Percentiles rank a stretch among this genome's conserved stretches.
Conservation (phyloP, 192 early-diverging fungal species). For the Physocladia obscura region DNA sequence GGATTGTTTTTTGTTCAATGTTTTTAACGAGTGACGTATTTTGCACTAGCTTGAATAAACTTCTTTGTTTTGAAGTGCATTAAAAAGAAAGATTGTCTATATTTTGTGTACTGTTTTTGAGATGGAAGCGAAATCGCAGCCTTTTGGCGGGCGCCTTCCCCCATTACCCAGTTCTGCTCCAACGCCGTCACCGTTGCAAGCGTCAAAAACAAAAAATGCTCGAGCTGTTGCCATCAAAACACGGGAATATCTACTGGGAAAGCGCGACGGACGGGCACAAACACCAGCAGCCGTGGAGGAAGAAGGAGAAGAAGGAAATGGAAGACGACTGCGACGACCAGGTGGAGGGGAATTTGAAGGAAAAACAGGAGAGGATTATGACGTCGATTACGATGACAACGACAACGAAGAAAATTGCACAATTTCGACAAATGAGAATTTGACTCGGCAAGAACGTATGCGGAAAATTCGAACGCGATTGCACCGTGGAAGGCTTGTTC, state of each 20-base stretch:
- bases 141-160: too few relatives aligned
- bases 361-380: background rate
- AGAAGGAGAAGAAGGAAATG: background rate
- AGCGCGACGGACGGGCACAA: background rate
- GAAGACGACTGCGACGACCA: too few relatives aligned
- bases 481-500: background rate
- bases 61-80: too few relatives aligned
- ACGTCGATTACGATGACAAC: background rate
- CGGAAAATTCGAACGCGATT: background rate
- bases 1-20: too few relatives aligned
- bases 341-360: background rate
- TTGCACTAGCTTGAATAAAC: too few relatives aligned
- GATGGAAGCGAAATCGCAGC: too few relatives aligned
- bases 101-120: too few relatives aligned
- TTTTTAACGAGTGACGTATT: too few relatives aligned
- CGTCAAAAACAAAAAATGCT: too few relatives aligned
- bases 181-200: too few relatives aligned
- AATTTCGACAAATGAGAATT: background rate
- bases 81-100: too few relatives aligned
- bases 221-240: background rate
- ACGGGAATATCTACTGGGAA: constrained; percentile 12
- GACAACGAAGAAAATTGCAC: background rate
- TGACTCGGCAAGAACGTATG: background rate
- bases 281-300: background rate
- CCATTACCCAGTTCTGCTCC: too few relatives aligned